Evolutionary conservation across 306 rosid genomes (phyloP), one percentile per base, ranked within the genome.

Genomic region (Cyclanthera cordifolia): DNA sequence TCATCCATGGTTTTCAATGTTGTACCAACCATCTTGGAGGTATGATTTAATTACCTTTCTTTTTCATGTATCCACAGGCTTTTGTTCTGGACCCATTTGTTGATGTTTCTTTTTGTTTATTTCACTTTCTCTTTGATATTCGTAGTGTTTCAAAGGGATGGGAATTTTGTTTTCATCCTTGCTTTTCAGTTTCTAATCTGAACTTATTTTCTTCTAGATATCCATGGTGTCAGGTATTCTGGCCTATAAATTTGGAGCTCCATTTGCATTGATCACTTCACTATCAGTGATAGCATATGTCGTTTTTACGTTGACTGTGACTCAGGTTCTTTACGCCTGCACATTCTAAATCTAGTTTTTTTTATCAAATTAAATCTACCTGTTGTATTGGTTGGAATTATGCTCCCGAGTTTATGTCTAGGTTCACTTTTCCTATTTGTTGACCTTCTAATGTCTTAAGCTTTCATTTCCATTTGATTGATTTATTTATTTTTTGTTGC

Each of bases 141-240:
- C 25, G 60, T 75, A 28, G 28, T 57, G 9, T 68, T 39, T 45
- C 19, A 17, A 34, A 54, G 67, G 76, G n/a, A 58, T 51, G 3
- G 39, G 16, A 71, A 61, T 72, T 76, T 68, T 25, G 65, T 48
- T 41, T 74, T 73, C 73, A 61, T 61, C 68, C 80, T 79, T 48
- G 53, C 75, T 73, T 54, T 71, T 53, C 37, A 60, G 70, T 20
- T 73, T 50, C 75, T 74, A 78, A 91, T 83, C 78, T 83, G 77
- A 82, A 87, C 85, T 76, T 79, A 74, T 82, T 39, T 82, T 80
- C 77, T 48, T 90, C 81, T 88, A 93, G 99, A 93, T 93, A 87
- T 87, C 94, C 73, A 82, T 93, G 96, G 99, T 93, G 79, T 81
- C 99, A 69, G 99, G 99, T 78, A 93, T 93, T 69, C 85, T 93